Conservation (phyloP, 2,329 filamentous ascomycete species). For the Trichophyton rubrum region DNA sequence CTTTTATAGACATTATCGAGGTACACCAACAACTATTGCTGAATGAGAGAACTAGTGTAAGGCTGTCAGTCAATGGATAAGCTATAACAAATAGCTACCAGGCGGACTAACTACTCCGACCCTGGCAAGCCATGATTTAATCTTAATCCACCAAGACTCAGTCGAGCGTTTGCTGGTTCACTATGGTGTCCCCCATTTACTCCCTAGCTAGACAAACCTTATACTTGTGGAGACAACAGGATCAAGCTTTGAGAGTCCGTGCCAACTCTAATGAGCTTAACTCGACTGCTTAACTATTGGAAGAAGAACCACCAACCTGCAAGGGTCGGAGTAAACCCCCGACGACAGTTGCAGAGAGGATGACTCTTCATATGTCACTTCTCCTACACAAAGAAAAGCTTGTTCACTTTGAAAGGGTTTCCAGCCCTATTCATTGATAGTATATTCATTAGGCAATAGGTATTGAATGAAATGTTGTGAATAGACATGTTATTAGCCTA, state of each 20-base stretch:
- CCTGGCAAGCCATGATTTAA: neutral
- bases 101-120: neutral
- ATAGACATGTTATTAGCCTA: no score
- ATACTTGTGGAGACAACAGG: neutral
- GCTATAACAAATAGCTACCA: neutral
- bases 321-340: neutral
- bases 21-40: neutral
- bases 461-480: no score
- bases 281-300: neutral
- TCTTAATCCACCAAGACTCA: neutral
- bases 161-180: neutral
- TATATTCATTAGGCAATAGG: no score
- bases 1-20: neutral
- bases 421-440: no score
- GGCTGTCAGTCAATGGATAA: no score
- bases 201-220: neutral
- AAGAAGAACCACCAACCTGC: neutral
- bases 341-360: neutral
- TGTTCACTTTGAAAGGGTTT: no score
- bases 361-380: no score
- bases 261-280: neutral
- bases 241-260: neutral
- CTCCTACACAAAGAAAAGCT: no score
- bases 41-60: no score
- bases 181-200: neutral